phyloP scores from a whole-genome alignment of 495 filamentous ascomycete species.

The Halenospora varia region DNA sequence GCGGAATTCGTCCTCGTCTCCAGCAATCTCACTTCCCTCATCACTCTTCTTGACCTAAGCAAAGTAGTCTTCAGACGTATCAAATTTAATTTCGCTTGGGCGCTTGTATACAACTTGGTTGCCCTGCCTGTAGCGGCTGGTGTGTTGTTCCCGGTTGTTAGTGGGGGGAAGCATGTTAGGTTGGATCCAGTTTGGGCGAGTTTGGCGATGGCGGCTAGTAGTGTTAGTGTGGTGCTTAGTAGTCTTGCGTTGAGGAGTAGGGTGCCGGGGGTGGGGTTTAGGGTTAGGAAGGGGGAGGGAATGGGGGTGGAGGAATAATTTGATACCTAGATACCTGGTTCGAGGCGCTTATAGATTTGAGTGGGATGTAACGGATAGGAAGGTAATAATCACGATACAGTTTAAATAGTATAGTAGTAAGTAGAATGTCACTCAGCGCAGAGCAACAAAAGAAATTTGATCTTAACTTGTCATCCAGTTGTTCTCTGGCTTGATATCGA shows the following conservation, averaged over 20 bases:
- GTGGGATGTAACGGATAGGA: too few relatives aligned
- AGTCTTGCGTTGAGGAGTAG: constrained; percentile 59
- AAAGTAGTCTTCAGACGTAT: constrained; percentile 71
- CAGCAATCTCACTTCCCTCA: constrained; percentile 61
- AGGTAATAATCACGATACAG: too few relatives aligned
- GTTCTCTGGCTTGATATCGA: too few relatives aligned
- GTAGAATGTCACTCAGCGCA: too few relatives aligned
- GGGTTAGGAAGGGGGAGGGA: constrained; percentile 12
- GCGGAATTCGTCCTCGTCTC: constrained; percentile 84
- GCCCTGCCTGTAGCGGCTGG: constrained; percentile 84
- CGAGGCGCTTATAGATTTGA: too few relatives aligned
- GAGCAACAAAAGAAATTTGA: too few relatives aligned
- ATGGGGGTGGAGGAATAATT: too few relatives aligned
- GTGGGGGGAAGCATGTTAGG: constrained; percentile 46
- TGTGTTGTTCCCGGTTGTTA: constrained; percentile 65
- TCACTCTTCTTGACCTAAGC: constrained; percentile 70
- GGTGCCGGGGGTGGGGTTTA: constrained; percentile 45
- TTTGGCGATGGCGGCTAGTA: constrained; percentile 82
- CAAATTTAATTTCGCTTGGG: constrained; percentile 86
- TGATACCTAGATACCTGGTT: too few relatives aligned
- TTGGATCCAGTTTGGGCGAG: constrained; percentile 82
- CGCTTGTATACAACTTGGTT: constrained; percentile 75
- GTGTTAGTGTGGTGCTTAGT: constrained; percentile 73
- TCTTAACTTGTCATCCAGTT: too few relatives aligned
- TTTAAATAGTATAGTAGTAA: too few relatives aligned